A percentile compares a stretch with the other conserved stretches of the same genome.
Evolutionary conservation across 2,329 filamentous ascomycete genomes (phyloP).

Genomic region (Penicillium palitans): DNA sequence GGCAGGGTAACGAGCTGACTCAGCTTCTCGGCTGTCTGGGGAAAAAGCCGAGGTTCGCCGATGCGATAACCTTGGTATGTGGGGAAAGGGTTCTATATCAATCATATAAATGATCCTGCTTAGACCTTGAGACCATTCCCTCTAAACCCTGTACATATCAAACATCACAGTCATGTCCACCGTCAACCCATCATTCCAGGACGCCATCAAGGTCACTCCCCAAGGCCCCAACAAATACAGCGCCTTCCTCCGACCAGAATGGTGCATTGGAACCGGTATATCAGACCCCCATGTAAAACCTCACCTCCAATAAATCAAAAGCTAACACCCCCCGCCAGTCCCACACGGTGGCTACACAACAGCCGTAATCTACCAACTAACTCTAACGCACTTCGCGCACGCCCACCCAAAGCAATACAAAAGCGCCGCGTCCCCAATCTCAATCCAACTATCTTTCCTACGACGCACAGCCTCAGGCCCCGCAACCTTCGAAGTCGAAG

Average conservation of each 20-base stretch:
- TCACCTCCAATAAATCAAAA: neutral
- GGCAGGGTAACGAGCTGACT: neutral
- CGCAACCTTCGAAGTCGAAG: slow-evolving; percentile 58
- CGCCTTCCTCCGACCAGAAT: slow-evolving; percentile 57
- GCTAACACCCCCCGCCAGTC: slow-evolving; percentile 49
- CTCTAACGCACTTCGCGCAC: slow-evolving; percentile 60
- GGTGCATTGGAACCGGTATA: slow-evolving; percentile 65
- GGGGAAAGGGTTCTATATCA: slow-evolving; percentile 1
- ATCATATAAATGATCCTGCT: neutral
- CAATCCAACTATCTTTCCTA: slow-evolving; percentile 65
- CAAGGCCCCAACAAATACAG: slow-evolving; percentile 58
- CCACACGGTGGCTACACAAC: slow-evolving; percentile 72
- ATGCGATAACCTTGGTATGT: neutral
- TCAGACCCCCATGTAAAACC: slow-evolving; percentile 12
- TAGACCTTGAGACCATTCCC: neutral
- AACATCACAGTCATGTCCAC: slow-evolving; percentile 12
- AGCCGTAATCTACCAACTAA: slow-evolving; percentile 61
- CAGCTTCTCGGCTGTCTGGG: slow-evolving; percentile 1
- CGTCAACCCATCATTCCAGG: slow-evolving; percentile 36
- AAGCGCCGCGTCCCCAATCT: slow-evolving; percentile 58
- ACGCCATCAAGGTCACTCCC: slow-evolving; percentile 41
- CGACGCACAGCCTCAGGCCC: slow-evolving; percentile 61
- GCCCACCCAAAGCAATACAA: slow-evolving; percentile 54
- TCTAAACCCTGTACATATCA: neutral
- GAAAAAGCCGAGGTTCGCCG: slow-evolving; percentile 11